phyloP scores from a whole-genome alignment of 129 eudicot genomes.

The Artemisia tridentata region DNA sequence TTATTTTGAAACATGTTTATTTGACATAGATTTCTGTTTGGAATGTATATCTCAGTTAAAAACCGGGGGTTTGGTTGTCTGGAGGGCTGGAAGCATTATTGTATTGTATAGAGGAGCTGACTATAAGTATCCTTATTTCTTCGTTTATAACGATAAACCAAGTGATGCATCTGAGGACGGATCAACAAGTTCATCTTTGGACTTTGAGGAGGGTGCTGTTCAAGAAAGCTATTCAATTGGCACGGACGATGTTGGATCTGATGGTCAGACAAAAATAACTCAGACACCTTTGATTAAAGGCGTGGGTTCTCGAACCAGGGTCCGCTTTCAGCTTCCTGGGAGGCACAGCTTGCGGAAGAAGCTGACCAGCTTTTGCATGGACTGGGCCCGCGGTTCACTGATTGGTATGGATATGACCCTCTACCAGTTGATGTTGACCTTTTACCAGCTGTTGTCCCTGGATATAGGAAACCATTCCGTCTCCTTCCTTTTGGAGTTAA shows the following conservation, averaged over 20 bases:
- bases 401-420: constrained; percentile 97
- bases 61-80: constrained; percentile 92
- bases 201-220: constrained; percentile 28
- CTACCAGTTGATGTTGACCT: constrained; percentile 95
- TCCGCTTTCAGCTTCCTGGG: constrained; percentile 92
- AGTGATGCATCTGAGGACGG: constrained; percentile 36
- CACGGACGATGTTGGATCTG: constrained; percentile 28
- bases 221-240: constrained; percentile 27
- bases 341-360: constrained; percentile 77
- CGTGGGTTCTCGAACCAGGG: constrained; percentile 78
- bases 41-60: constrained; percentile 57
- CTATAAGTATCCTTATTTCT: constrained; percentile 89
- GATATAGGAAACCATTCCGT: constrained; percentile 78
- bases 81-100: constrained; percentile 92
- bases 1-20: background rate
- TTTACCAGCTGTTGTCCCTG: constrained; percentile 82
- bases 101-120: constrained; percentile 80
- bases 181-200: constrained; percentile 25
- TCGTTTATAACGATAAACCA: constrained; percentile 25
- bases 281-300: constrained; percentile 75
- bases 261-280: constrained; percentile 12
- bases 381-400: constrained; percentile 86
- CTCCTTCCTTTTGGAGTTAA: constrained; percentile 93
- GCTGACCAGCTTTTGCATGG: constrained; percentile 81
- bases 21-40: constrained; percentile 12